Percentiles rank a stretch among this genome's conserved stretches.
These are phyloP conservation scores for Trypethelium eluteriae DNA, from an alignment of 495 filamentous ascomycete species.

Conservation along the genomic window DNA sequence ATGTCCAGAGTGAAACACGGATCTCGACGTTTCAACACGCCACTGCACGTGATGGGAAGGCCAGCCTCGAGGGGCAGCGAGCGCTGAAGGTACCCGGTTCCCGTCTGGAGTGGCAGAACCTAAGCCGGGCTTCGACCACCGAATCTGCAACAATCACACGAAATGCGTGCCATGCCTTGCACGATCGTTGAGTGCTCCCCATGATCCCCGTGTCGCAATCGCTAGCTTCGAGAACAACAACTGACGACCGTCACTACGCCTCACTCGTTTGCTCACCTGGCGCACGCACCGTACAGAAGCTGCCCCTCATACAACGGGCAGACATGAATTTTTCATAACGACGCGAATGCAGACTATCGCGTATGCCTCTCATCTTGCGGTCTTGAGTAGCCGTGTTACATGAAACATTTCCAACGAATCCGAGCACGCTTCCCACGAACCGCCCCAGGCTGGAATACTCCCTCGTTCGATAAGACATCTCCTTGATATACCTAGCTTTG, in stretches of 20 bases:
- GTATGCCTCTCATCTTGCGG: background rate
- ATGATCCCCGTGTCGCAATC: background rate
- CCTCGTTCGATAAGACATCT: background rate
- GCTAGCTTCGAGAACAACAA: too few relatives aligned
- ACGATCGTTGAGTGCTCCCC: background rate
- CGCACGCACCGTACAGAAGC: background rate
- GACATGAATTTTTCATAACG: constrained; percentile 10
- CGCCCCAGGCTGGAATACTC: background rate
- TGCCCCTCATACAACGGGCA: background rate
- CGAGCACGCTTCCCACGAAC: background rate
- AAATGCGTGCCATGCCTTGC: too few relatives aligned
- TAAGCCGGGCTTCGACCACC: too few relatives aligned
- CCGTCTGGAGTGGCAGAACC: too few relatives aligned
- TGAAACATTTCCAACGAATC: background rate
- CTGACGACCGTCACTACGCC: background rate
- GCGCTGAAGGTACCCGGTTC: too few relatives aligned
- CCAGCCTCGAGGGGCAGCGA: too few relatives aligned
- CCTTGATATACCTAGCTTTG: background rate
- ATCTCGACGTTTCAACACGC: too few relatives aligned
- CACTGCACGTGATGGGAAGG: too few relatives aligned
- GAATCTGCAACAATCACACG: too few relatives aligned
- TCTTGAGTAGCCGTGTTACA: background rate
- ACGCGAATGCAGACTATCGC: background rate
- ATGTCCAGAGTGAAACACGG: too few relatives aligned
- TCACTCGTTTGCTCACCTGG: background rate